Evolutionary conservation across 495 filamentous ascomycete genomes (phyloP).

Genomic region (Xylaria scruposa): DNA sequence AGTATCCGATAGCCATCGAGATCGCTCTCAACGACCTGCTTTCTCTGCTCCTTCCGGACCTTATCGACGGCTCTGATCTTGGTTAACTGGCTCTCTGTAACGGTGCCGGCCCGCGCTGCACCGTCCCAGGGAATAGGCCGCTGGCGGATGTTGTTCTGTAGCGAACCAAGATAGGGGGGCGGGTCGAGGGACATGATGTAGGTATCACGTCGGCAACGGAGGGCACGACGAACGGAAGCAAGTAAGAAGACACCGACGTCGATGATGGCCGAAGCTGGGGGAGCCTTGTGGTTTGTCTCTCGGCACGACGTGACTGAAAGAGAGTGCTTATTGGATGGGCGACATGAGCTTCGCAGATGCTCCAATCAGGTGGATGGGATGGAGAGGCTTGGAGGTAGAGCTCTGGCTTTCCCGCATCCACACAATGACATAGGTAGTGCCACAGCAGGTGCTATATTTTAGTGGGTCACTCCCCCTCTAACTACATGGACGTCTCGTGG

Average conservation of each 20-base stretch:
- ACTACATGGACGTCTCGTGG: neutral
- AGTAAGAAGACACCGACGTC: neutral
- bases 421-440: conserved; percentile 22
- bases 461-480: neutral
- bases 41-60: conserved; percentile 81
- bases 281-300: conserved; percentile 3
- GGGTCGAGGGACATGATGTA: conserved; percentile 83
- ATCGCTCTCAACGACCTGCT: conserved; percentile 79
- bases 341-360: neutral
- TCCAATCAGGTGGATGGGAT: conserved; percentile 23
- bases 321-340: conserved; percentile 22
- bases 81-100: conserved; percentile 92
- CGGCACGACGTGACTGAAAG: conserved; percentile 12
- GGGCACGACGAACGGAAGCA: neutral
- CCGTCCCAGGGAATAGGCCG: conserved; percentile 98
- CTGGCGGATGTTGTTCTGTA: conserved; percentile 93
- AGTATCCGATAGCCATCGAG: conserved; percentile 77
- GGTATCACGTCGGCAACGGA: conserved; percentile 16
- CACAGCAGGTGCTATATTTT: neutral
- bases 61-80: conserved; percentile 98
- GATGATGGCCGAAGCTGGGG: neutral
- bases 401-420: neutral
- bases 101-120: conserved; percentile 88
- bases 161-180: conserved; percentile 84
- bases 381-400: conserved; percentile 19